Base-by-base conservation (phyloP, 1,139 yeast genomes). In the Magnusiomyces starmeri region DNA sequence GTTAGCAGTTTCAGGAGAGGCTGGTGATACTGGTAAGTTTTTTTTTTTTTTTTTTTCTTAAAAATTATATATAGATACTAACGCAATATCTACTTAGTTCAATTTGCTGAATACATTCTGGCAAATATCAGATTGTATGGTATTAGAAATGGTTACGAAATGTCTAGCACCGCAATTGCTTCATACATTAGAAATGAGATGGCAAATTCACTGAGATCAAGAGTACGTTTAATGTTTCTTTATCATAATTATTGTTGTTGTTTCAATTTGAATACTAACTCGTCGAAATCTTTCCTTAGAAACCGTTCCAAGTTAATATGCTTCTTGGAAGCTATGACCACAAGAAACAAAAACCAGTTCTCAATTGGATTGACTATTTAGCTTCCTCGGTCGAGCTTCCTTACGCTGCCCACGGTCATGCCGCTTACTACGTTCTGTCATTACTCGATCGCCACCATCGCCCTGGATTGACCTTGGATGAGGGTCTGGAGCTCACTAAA, bases 381-480 rank as follows among this genome's bases (percentile, higher is more conserved):
- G 98, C 98, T 2, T 88, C 98, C 3, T 81, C 83, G 60, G 95
- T 84, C 18, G 88, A 84, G 56, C 75, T 92, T 55, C 97, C 98
- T 21, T 92, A 94, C 65, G 97, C 95, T 12, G 96, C 96, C 2
- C 96, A 89, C 65, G 98, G 98, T 2, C 92, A 94, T 65, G 96
- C 98, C 35, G 95, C 95, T 2, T 94, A 89, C 70, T 92, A 92
- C 69, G 83, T 95, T 45, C 78, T 88, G 67, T 86, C 98, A 3
- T 74, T 92, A 58, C 76, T 94, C 62, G 99, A 92, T 72, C 89
- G 85, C 62, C 96, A 90, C 70, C 89, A 90, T 70, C 78, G 83
- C 65, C 78, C 82, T 47, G 94, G 83, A 60, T 79, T 90, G 82
- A 74, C 79, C 10, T 70, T 79, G 46, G 89, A 83, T 34, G 94